These are phyloP conservation scores for Coniochaeta sp. DNA, from an alignment of 2,329 filamentous ascomycete genomes.

Conservation along the genomic window DNA sequence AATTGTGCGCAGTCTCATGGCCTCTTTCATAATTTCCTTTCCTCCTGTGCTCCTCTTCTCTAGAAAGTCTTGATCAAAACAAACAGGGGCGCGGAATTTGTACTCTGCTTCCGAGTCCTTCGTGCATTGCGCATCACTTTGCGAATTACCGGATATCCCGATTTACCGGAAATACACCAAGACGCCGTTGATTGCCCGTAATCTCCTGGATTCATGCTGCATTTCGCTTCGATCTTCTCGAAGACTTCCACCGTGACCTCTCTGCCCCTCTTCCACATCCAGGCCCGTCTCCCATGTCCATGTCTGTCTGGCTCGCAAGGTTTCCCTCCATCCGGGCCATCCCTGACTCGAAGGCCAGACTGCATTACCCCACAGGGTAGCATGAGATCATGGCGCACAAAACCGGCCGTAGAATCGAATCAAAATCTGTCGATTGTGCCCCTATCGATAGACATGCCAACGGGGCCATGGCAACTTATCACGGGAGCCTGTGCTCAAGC, in stretches of 20 bases:
- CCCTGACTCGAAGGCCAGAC: not conserved
- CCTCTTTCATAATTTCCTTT: not conserved
- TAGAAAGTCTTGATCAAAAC: not conserved
- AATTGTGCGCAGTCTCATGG: not conserved
- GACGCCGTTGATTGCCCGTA: not conserved
- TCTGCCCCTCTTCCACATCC: not conserved
- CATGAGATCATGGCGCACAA: not conserved
- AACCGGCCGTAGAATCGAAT: not conserved
- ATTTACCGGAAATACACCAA: not conserved
- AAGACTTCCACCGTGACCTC: not conserved
- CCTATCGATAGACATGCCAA: not conserved
- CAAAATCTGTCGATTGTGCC: not conserved
- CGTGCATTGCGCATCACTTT: not conserved
- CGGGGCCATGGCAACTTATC: not conserved
- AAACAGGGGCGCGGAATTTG: not conserved
- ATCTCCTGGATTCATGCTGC: not conserved
- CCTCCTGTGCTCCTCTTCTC: not conserved
- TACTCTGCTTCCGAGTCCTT: too few relatives aligned
- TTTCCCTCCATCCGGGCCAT: not conserved
- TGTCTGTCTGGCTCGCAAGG: not conserved
- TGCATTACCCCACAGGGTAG: not conserved
- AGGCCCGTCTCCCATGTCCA: not conserved
- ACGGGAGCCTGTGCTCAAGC: constrained; percentile 1
- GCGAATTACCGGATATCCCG: not conserved
- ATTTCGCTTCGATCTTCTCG: not conserved